phyloP scores from a whole-genome alignment of 306 rosid species.

The Ziziphus jujuba region DNA sequence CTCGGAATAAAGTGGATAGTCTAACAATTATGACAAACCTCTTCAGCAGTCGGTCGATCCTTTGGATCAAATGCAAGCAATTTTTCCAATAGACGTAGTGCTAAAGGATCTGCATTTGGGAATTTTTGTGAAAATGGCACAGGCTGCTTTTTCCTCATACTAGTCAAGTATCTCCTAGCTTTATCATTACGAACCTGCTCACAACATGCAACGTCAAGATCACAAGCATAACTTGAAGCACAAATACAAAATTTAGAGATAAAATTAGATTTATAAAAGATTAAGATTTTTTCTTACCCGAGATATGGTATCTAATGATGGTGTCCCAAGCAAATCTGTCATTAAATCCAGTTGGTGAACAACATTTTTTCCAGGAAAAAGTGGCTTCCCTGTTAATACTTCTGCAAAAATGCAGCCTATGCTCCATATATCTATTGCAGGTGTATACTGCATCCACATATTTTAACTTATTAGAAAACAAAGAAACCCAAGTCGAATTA shows the following conservation, averaged over 20 bases:
- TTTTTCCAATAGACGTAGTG: conserved; percentile 62
- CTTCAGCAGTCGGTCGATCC: conserved; percentile 93
- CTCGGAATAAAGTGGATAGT: background rate
- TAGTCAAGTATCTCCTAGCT: conserved; percentile 91
- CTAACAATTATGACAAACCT: conserved; percentile 52
- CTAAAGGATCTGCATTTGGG: conserved; percentile 88
- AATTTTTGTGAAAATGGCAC: conserved; percentile 71
- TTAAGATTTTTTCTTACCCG: conserved; percentile 41
- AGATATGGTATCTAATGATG: conserved; percentile 83
- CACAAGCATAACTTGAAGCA: background rate
- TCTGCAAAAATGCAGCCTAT: conserved; percentile 98
- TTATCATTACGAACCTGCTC: conserved; percentile 87
- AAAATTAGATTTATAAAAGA: conserved; percentile 16
- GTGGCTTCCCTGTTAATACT: conserved; percentile 85
- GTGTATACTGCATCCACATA: conserved; percentile 74
- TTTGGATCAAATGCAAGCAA: conserved; percentile 95
- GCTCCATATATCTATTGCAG: conserved; percentile 96
- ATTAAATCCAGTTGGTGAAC: conserved; percentile 96
- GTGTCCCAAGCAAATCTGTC: conserved; percentile 95
- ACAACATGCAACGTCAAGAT: conserved; percentile 21
- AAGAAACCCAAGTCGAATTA: background rate
- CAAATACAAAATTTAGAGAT: conserved; percentile 1
- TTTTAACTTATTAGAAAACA: background rate
- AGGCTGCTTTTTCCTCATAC: conserved; percentile 88
- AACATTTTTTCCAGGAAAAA: conserved; percentile 95